phyloP scores from a whole-genome alignment of 306 rosid genomes.

The Abrus pulchellus region DNA sequence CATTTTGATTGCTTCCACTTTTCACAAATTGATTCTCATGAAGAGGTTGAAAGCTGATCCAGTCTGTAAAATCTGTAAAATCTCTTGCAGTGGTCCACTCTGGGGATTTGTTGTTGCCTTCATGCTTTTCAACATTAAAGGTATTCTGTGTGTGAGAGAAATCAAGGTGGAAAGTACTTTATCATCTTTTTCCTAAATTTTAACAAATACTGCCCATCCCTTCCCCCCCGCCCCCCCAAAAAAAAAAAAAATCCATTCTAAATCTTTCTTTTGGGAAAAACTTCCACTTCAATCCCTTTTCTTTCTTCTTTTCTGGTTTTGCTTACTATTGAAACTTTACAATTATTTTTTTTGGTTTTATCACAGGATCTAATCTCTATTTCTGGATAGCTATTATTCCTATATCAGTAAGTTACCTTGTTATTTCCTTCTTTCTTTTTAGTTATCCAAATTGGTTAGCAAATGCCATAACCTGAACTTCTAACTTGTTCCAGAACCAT shows the following conservation, averaged over 20 bases:
- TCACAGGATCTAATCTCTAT: conserved; percentile 92
- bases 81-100: conserved; percentile 77
- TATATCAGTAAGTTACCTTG: conserved; percentile 67
- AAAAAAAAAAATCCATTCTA: not conserved
- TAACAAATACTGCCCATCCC: not conserved
- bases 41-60: conserved; percentile 44
- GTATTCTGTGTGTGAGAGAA: conserved; percentile 52
- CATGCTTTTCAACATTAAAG: conserved; percentile 93
- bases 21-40: conserved; percentile 27
- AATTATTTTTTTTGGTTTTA: conserved; percentile 26
- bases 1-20: conserved; percentile 39
- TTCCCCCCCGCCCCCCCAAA: not conserved
- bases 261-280: conserved; percentile 17
- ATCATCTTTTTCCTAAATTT: conserved; percentile 11
- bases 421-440: conserved; percentile 28
- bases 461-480: conserved; percentile 16
- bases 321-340: conserved; percentile 43
- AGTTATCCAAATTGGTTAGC: conserved; percentile 6
- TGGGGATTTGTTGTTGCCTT: conserved; percentile 99
- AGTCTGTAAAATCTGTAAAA: conserved; percentile 52
- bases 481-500: conserved; percentile 7
- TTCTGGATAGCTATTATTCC: conserved; percentile 99
- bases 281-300: conserved; percentile 23
- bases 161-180: conserved; percentile 22
- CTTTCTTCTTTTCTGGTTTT: conserved; percentile 38